These are phyloP conservation scores for Scheffersomyces lignicola DNA, from an alignment of 1,139 yeast genomes.

Conservation along the genomic window DNA sequence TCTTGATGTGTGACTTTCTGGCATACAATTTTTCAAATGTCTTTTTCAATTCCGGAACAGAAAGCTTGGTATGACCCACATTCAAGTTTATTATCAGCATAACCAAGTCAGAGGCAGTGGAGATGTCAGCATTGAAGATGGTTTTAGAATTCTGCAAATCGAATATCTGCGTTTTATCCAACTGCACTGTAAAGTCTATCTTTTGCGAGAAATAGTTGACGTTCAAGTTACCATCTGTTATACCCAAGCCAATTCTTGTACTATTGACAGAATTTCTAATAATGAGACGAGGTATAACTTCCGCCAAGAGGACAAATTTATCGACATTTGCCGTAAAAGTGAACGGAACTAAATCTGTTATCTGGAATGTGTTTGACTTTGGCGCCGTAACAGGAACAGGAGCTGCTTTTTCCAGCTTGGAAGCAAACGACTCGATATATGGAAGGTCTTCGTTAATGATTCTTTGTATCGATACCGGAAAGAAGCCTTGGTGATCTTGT, in stretches of 20 bases:
- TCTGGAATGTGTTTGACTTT: not conserved
- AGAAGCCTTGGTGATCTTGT: slow-evolving; percentile 1
- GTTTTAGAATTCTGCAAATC: slow-evolving; percentile 35
- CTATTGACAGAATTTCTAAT: slow-evolving; percentile 9
- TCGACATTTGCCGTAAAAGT: not conserved
- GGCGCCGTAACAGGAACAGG: too few relatives aligned
- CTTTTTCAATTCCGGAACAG: slow-evolving; percentile 27
- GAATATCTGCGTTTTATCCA: slow-evolving; percentile 14
- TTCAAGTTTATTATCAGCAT: slow-evolving; percentile 21
- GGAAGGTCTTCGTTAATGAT: not conserved
- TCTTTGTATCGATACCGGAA: not conserved
- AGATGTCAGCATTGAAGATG: slow-evolving; percentile 19
- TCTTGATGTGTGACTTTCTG: not conserved
- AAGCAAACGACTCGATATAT: not conserved
- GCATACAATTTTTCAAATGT: not conserved
- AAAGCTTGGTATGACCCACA: slow-evolving; percentile 36
- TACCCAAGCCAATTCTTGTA: slow-evolving; percentile 4
- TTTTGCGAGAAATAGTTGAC: slow-evolving; percentile 6
- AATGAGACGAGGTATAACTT: slow-evolving; percentile 3
- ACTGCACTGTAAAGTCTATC: slow-evolving; percentile 7
- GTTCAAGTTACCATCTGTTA: slow-evolving; percentile 2
- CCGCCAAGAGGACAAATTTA: not conserved
- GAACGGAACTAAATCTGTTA: not conserved
- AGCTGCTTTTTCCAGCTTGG: too few relatives aligned
- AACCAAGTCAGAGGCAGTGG: slow-evolving; percentile 14